Conservation (phyloP, 805 yeast genomes). For the Danielia reshetovae region DNA sequence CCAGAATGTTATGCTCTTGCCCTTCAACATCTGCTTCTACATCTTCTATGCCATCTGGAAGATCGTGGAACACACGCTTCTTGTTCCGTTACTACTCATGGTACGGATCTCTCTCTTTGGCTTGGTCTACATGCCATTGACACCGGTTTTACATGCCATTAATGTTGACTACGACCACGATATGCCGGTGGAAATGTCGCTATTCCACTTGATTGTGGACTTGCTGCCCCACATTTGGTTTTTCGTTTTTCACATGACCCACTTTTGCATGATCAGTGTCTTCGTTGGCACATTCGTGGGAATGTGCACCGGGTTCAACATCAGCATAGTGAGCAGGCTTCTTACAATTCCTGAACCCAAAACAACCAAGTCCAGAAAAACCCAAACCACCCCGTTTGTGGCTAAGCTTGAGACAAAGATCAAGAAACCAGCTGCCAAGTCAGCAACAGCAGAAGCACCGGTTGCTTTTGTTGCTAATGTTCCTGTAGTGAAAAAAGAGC, state of each 20-base stretch:
- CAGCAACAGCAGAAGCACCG: neutral
- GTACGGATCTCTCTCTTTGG: conserved; percentile 15
- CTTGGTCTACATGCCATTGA: conserved; percentile 14
- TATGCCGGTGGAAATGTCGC: conserved; percentile 15
- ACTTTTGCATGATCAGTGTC: conserved; percentile 14
- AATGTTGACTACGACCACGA: conserved; percentile 9
- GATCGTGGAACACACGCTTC: conserved; percentile 9
- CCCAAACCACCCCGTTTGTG: conserved; percentile 3
- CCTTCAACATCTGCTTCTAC: conserved; percentile 10
- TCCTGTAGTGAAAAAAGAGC: neutral
- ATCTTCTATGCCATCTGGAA: conserved; percentile 6
- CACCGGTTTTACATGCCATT: conserved; percentile 10
- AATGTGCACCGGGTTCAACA: conserved; percentile 13
- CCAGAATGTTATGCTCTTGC: conserved; percentile 6
- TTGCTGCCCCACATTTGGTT: conserved; percentile 11
- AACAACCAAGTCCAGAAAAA: neutral
- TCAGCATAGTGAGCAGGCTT: conserved; percentile 7
- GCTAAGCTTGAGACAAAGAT: neutral
- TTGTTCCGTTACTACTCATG: conserved; percentile 11
- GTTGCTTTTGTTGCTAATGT: neutral
- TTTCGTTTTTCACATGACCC: conserved; percentile 10
- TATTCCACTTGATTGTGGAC: conserved; percentile 7
- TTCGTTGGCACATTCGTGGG: conserved; percentile 15
- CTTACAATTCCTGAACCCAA: conserved; percentile 3
- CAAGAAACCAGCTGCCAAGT: neutral